These are phyloP conservation scores for Starmera quercuum DNA, from an alignment of 805 yeast genomes.

Conservation along the genomic window DNA sequence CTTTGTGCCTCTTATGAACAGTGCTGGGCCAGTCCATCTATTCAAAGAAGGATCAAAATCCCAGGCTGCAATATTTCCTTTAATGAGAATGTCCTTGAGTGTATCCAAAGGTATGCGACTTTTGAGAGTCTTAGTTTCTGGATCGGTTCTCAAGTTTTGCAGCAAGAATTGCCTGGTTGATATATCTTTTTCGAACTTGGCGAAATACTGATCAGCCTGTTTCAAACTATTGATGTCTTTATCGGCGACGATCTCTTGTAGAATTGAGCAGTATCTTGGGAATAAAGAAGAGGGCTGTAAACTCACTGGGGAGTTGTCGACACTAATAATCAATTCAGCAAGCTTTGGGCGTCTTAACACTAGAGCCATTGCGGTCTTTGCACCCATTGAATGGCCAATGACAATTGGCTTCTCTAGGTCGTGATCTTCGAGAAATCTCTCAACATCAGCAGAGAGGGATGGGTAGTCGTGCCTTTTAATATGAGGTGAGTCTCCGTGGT, in stretches of 20 bases:
- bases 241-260: constrained; percentile 48
- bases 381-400: constrained; percentile 89
- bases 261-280: constrained; percentile 55
- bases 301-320: constrained; percentile 87
- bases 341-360: constrained; percentile 60
- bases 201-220: constrained; percentile 61
- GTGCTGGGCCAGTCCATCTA: constrained; percentile 62
- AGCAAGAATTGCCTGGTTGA: constrained; percentile 70
- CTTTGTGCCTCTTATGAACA: constrained; percentile 73
- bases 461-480: constrained; percentile 65
- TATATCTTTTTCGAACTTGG: constrained; percentile 50
- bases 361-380: constrained; percentile 86
- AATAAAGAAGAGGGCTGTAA: constrained; percentile 52
- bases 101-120: constrained; percentile 57
- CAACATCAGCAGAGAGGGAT: constrained; percentile 81
- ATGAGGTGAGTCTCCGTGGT: constrained; percentile 92
- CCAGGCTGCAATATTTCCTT: constrained; percentile 67
- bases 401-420: constrained; percentile 43
- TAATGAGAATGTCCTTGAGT: constrained; percentile 57
- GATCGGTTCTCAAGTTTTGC: constrained; percentile 51
- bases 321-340: constrained; percentile 58
- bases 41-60: constrained; percentile 51
- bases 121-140: constrained; percentile 23
- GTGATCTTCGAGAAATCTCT: constrained; percentile 43
- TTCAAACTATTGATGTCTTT: constrained; percentile 39